Evolutionary conservation across 352 stramenopile genomes (phyloP), one percentile per base, ranked within the genome.

Genomic region (Plasmopara viticola): DNA sequence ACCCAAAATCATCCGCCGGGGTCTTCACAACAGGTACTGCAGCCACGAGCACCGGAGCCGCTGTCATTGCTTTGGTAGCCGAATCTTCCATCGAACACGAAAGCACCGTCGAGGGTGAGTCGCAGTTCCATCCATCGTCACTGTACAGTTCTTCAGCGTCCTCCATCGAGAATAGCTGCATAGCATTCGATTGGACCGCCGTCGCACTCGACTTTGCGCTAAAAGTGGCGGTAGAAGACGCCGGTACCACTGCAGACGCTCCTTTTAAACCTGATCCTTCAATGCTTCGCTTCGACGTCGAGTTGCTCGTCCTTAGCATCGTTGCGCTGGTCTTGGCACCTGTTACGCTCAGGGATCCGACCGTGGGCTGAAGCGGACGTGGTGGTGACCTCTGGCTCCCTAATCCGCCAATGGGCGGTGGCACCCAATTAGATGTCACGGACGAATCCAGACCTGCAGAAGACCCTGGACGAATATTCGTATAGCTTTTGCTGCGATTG

Each of bases 101-200:
- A 12, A 91, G 62, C 54, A 91, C 78, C 4, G 69, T 66, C 17
- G 81, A 84, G 6, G 74, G 81, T 37, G 78, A 92, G 55, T 88
- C 78, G 29, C 70, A 75, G 5, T 78, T 68, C 81, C 81, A 92
- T 2, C 71, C 78, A 34, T 92, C 81, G 43, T 87, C 75, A 51
- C 63, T 81, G 35, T 87, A 84, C 28, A 77, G 52, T 34, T 90
- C 78, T n/a, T 72, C 67, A 9, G 63, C 40, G 28, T 85, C 73
- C 35, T 89, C 79, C 74, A 92, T 92, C 13, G 76, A 84, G 48
- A 92, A 88, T 18, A 92, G 58, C 44, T 88, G 45, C 44, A 49
- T 69, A 48, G 66, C 57, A 51, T 70, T 75, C 9, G 51, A 39
- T 31, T 12, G 14, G 20, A 28, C 44, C 5, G 38, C 8, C 12